These are phyloP conservation scores for Astrothelium subdiscretum DNA, from an alignment of 495 filamentous ascomycete species.

Conservation along the genomic window DNA sequence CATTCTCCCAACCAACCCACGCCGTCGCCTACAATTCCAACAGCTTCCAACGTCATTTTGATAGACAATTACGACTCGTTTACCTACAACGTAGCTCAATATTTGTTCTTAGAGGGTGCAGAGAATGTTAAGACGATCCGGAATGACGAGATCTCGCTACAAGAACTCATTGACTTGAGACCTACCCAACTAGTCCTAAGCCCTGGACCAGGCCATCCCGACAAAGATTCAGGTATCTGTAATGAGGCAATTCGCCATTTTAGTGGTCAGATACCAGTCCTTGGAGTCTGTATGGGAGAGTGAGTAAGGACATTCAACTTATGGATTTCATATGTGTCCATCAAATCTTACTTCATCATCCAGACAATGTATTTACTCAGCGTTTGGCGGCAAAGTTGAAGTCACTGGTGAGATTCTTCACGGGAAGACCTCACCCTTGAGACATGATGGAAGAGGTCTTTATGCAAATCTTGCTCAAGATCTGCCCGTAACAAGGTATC, in stretches of 20 bases:
- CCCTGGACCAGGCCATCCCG: conserved; percentile 86
- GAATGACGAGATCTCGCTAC: conserved; percentile 81
- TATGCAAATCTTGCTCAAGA: conserved; percentile 67
- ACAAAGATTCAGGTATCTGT: conserved; percentile 82
- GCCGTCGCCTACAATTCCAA: conserved; percentile 52
- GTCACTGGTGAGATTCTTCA: conserved; percentile 94
- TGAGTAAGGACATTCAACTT: conserved; percentile 34
- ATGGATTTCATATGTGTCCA: not conserved
- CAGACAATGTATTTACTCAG: conserved; percentile 81
- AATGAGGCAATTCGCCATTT: conserved; percentile 84
- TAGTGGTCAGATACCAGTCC: conserved; percentile 89
- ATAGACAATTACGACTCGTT: conserved; percentile 99
- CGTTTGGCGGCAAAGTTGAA: conserved; percentile 82
- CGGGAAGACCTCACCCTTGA: conserved; percentile 85
- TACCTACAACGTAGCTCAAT: conserved; percentile 98
- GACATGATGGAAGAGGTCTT: conserved; percentile 79
- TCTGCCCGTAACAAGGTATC: conserved; percentile 85
- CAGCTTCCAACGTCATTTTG: conserved; percentile 79
- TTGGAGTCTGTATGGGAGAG: conserved; percentile 98
- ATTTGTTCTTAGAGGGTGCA: conserved; percentile 86
- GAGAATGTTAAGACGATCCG: conserved; percentile 70
- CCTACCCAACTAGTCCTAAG: conserved; percentile 93
- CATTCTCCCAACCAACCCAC: conserved; percentile 75
- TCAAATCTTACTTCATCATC: not conserved
- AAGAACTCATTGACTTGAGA: conserved; percentile 66